Base-by-base conservation (phyloP, 805 yeast species). In the Suhomyces canberraensis region DNA sequence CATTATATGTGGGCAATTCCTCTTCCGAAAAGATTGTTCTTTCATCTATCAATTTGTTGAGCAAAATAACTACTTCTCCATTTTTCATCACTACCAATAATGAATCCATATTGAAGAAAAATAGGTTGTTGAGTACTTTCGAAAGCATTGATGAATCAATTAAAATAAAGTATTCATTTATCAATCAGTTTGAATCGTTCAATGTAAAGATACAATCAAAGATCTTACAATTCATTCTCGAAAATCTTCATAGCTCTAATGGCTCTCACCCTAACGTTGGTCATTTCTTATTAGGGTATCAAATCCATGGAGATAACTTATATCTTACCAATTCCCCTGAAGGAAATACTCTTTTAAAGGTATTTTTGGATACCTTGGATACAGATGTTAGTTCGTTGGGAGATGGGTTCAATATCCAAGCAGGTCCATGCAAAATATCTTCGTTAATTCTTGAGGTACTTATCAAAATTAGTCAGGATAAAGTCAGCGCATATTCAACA, bases 261-360 rank as follows among this genome's bases (percentile, higher is more conserved):
- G 60, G 69, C 0, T 62, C 61, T 8, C 61, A 59, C 11, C 71
- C 79, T 4, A 71, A 81, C 0, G 71, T 84, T 1, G 65, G 91
- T 1, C 97, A 89, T 53, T 81, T 82, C 47, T 56, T 91, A 7
- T 67, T 91, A 1, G 98, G 98, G 0, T 88, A 80, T 56, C 79
- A 76, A 28, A 50, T 61, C 46, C 41, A 60, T 48, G 74, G 65
- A 4, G 62, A 52, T 1, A 75, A 71, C 35, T 66, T 73, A n/a
- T 56, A 75, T 0, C 19, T 16, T 8, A 25, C 20, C 13, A 78
- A 79, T 3, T 44, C 57, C 3, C 54, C 66, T 1, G 52, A 62
- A 1, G 15, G 21, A n/a, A 65, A 69, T 11, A 81, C 89, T 2
- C 56, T 84, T 7, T 67, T 90, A 30, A 69, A 65, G 20, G 65